Conservation (phyloP, 2,329 filamentous ascomycete species). For the Ophiostoma australiae region DNA sequence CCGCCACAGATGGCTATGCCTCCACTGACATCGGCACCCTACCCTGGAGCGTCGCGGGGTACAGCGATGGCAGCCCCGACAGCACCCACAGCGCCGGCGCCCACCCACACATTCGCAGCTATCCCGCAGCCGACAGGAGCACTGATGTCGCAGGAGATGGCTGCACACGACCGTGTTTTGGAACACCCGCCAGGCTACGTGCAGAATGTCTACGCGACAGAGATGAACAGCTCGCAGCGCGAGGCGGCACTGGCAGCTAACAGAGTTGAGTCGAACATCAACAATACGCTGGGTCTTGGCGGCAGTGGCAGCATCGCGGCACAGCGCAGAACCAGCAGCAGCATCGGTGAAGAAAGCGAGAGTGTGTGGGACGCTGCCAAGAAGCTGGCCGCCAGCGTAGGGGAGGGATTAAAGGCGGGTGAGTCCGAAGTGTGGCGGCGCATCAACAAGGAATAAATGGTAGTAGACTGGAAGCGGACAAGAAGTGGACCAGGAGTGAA, state of each 20-base stretch:
- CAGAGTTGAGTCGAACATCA: not conserved
- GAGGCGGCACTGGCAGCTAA: constrained; percentile 31
- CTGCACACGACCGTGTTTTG: constrained; percentile 28
- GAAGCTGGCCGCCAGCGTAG: constrained; percentile 54
- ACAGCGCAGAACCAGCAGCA: constrained; percentile 14
- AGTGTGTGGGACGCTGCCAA: constrained; percentile 52
- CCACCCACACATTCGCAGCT: not conserved
- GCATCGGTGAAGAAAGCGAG: constrained; percentile 40
- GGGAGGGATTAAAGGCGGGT: constrained; percentile 52
- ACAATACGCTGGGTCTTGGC: not conserved
- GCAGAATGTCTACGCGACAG: constrained; percentile 51
- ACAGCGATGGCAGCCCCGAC: constrained; percentile 40
- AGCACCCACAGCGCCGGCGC: not conserved
- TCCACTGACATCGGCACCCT: constrained; percentile 39
- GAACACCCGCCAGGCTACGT: constrained; percentile 53
- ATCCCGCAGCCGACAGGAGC: constrained; percentile 28
- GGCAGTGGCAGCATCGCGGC: not conserved
- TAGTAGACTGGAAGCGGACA: too few species aligned
- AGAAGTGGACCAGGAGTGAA: not conserved
- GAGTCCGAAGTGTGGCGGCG: constrained; percentile 60
- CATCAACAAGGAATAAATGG: constrained; percentile 52
- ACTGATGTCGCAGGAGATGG: constrained; percentile 1
- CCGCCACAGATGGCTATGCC: constrained; percentile 50
- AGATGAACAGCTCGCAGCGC: constrained; percentile 46
- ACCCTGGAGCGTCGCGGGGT: constrained; percentile 40